phyloP scores from a whole-genome alignment of 768 basidiomycete genomes.

The Lactifluus piperatus region DNA sequence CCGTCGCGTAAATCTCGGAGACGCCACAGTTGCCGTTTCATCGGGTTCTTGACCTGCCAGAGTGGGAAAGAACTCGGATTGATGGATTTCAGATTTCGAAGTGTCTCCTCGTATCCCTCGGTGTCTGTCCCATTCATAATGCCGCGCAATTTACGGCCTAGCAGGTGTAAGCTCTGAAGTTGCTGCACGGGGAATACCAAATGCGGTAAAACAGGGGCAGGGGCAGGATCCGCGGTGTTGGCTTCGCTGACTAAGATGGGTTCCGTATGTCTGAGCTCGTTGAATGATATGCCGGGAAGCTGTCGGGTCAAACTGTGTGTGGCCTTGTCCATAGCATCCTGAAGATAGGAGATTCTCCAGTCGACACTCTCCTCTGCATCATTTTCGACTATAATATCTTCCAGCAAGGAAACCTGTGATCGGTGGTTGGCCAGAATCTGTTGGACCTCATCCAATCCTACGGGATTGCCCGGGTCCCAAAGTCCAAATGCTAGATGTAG shows the following conservation, averaged over 20 bases:
- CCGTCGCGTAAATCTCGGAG: slow-evolving; percentile 1
- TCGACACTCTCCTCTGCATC: neutral
- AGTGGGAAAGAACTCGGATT: neutral
- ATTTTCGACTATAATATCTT: neutral
- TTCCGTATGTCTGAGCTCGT: neutral
- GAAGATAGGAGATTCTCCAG: neutral
- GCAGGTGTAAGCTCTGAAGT: neutral
- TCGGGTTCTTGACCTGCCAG: neutral
- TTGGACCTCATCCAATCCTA: neutral
- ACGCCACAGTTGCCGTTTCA: slow-evolving; percentile 5
- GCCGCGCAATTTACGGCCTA: neutral
- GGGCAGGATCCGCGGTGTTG: too few species aligned
- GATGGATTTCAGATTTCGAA: neutral
- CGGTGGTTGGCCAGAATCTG: neutral
- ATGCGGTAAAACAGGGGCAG: too few species aligned
- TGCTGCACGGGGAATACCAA: neutral
- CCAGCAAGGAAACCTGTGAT: neutral
- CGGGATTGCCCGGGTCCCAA: neutral
- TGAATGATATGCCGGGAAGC: slow-evolving; percentile 2
- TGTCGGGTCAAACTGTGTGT: neutral
- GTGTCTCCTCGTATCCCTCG: neutral
- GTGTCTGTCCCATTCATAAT: neutral
- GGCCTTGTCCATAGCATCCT: neutral
- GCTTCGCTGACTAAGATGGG: neutral
- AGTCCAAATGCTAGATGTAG: neutral